A percentile compares a stretch with the other conserved stretches of the same genome.
These are phyloP conservation scores for Diaporthe ampelina DNA, from an alignment of 2,329 filamentous ascomycete species.

Conservation along the genomic window DNA sequence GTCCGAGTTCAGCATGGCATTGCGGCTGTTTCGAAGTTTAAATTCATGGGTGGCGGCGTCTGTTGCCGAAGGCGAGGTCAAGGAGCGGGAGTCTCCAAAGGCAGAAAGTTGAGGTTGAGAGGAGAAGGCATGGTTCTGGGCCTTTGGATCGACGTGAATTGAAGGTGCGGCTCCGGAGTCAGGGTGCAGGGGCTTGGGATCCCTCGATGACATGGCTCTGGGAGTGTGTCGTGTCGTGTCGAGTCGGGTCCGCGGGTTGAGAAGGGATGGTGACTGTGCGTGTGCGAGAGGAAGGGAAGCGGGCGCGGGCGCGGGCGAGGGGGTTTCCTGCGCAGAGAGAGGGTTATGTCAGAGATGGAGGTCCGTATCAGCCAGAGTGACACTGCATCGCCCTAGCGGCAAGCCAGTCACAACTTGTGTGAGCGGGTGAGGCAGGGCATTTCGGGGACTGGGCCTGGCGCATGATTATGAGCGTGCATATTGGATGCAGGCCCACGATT, in stretches of 20 bases:
- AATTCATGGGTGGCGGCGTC: conserved; percentile 43
- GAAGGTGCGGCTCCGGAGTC: conserved; percentile 37
- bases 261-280: conserved; percentile 7
- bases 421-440: conserved; percentile 24
- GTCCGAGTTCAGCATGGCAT: conserved; percentile 43
- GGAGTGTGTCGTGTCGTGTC: neutral
- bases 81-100: conserved; percentile 39
- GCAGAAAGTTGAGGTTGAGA: conserved; percentile 33
- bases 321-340: conserved; percentile 2
- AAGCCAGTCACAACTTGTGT: conserved; percentile 18
- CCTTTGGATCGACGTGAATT: conserved; percentile 30
- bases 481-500: conserved; percentile 25
- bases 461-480: conserved; percentile 28
- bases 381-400: conserved; percentile 32
- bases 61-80: conserved; percentile 45
- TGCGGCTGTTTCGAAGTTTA: conserved; percentile 44
- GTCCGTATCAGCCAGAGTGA: conserved; percentile 31
- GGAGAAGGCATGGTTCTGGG: conserved; percentile 35
- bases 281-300: neutral
- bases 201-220: conserved; percentile 38
- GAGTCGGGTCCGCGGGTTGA: conserved; percentile 22
- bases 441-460: conserved; percentile 5
- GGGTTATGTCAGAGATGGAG: conserved; percentile 20
- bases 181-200: conserved; percentile 39
- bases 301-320: conserved; percentile 11